These are phyloP conservation scores for Escovopsis sp. DNA, from an alignment of 2,329 filamentous ascomycete genomes.

Conservation along the genomic window DNA sequence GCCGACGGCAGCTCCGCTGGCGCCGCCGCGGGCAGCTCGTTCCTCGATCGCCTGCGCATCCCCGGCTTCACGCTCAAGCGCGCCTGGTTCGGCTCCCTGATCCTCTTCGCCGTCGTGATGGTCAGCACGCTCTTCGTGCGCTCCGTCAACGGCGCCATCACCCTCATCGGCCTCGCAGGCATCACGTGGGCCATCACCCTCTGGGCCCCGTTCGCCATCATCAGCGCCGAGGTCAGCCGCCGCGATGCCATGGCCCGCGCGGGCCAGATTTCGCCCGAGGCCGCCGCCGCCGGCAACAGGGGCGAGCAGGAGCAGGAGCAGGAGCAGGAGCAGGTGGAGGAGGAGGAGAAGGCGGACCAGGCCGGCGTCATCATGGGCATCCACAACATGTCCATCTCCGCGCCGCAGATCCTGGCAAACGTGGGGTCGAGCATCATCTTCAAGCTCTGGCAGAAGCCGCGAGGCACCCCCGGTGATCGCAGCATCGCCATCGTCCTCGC, in stretches of 20 bases:
- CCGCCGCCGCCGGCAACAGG: slow-evolving; percentile 8
- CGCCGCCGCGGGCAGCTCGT: slow-evolving; percentile 21
- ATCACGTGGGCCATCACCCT: slow-evolving; percentile 86
- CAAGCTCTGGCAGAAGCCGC: slow-evolving; percentile 70
- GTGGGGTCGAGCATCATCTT: slow-evolving; percentile 76
- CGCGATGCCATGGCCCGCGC: slow-evolving; percentile 47
- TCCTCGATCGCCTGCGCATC: slow-evolving; percentile 53
- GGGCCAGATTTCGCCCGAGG: no score
- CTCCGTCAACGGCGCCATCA: slow-evolving; percentile 55
- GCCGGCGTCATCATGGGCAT: slow-evolving; percentile 86
- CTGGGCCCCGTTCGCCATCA: slow-evolving; percentile 92
- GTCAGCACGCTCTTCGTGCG: slow-evolving; percentile 68
- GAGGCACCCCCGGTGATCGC: slow-evolving; percentile 70
- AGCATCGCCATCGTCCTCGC: slow-evolving; percentile 79
- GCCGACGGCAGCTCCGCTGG: slow-evolving; percentile 12
- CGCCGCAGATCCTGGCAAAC: slow-evolving; percentile 83
- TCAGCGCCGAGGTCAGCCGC: slow-evolving; percentile 79
- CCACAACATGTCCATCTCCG: slow-evolving; percentile 87
- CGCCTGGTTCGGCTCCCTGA: slow-evolving; percentile 70
- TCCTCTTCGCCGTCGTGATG: slow-evolving; percentile 74
- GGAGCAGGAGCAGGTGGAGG: slow-evolving; percentile 18
- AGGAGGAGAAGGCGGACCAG: slow-evolving; percentile 52
- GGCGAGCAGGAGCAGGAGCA: not conserved
- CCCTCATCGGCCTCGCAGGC: slow-evolving; percentile 67
- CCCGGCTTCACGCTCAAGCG: slow-evolving; percentile 75